phyloP scores from a whole-genome alignment of 2,329 filamentous ascomycete genomes.

The Pseudogymnoascus sp. region DNA sequence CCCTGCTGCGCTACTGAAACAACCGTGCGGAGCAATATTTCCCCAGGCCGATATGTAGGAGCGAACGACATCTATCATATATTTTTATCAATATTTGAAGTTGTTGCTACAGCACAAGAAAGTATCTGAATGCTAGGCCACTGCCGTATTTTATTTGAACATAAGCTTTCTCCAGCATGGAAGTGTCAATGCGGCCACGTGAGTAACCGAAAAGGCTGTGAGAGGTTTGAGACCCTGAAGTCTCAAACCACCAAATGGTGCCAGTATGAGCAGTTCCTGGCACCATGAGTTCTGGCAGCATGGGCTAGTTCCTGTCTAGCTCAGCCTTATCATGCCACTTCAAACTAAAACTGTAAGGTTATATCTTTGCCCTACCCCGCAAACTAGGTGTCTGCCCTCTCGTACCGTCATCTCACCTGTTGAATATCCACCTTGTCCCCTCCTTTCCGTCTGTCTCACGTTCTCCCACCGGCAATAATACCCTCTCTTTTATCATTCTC shows the following conservation, averaged over 20 bases:
- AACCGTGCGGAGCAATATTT: conserved; percentile 1
- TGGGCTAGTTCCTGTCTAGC: not conserved
- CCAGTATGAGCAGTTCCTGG: not conserved
- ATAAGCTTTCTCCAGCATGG: not conserved
- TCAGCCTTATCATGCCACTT: not conserved
- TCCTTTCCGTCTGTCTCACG: not conserved
- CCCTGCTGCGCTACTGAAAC: not conserved
- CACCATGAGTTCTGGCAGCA: not conserved
- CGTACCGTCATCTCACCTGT: not conserved
- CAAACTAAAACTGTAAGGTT: not conserved
- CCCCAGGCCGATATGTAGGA: not conserved
- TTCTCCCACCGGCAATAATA: not conserved
- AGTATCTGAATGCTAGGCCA: not conserved
- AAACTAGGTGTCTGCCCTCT: not conserved
- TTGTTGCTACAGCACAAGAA: not conserved
- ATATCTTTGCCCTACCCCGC: not conserved
- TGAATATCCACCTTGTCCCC: not conserved
- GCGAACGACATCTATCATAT: not conserved
- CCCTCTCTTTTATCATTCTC: not conserved
- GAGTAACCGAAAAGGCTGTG: not conserved
- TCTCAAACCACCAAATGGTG: not conserved
- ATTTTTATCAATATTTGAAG: not conserved
- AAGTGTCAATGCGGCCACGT: not conserved
- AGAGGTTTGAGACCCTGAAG: not conserved
- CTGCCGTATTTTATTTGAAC: not conserved